Percentiles rank a stretch among this genome's conserved stretches.
phyloP scores from a whole-genome alignment of 805 yeast species.

The Saccharomycopsis fodiens region DNA sequence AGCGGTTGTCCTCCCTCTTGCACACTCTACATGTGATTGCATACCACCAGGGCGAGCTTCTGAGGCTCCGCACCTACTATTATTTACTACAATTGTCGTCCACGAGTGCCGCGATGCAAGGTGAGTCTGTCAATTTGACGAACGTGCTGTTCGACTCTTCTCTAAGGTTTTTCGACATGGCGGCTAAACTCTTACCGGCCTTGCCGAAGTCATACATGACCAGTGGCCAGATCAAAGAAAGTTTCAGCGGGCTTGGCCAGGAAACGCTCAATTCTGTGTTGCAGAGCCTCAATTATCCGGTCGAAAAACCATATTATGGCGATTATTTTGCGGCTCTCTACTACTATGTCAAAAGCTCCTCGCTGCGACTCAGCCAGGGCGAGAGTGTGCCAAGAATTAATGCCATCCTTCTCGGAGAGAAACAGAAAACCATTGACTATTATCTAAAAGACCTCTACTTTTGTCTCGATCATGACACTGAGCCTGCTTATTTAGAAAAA shows the following conservation, averaged over 20 bases:
- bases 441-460: not conserved
- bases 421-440: not conserved
- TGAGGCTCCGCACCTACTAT: conserved; percentile 12
- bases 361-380: conserved; percentile 2
- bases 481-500: too few relatives aligned
- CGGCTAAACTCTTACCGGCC: conserved; percentile 9
- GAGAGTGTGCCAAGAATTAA: not conserved
- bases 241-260: conserved; percentile 8
- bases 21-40: conserved; percentile 10
- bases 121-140: not conserved
- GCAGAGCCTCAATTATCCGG: conserved; percentile 5
- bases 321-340: conserved; percentile 18
- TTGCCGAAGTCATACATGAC: conserved; percentile 10
- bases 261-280: not conserved
- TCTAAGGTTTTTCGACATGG: conserved; percentile 3
- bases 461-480: not conserved
- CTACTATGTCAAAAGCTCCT: conserved; percentile 5
- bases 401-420: not conserved
- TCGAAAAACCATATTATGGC: conserved; percentile 1
- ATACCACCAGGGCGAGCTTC: conserved; percentile 14
- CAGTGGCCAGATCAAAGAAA: conserved; percentile 15
- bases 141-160: conserved; percentile 12
- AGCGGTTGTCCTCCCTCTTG: not conserved
- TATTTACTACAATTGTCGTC: conserved; percentile 8
- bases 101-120: not conserved